Evolutionary conservation across 805 yeast species (phyloP), one percentile per base, ranked within the genome.

Genomic region (Peterozyma xylosa): DNA sequence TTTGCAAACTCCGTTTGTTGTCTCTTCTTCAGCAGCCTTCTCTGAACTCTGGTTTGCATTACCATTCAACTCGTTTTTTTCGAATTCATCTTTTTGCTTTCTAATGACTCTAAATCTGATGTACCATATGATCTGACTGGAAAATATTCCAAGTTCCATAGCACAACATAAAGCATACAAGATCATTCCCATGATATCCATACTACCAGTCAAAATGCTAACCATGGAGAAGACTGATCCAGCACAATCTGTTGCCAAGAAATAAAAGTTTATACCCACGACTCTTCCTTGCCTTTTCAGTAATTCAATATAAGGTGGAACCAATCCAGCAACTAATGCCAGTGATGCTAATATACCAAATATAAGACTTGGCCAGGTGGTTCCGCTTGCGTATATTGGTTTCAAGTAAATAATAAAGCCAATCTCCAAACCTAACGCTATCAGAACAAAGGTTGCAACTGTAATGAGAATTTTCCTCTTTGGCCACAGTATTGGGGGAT

Each of bases 281-380:
- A 91, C 97, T 33, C 84, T 66, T 1, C 97, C 97, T 42, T 76
- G 61, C 50, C 96, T 71, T 55, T 87, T 86, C 30, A 79, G 74
- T 21, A 91, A 64, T 59, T 91, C 97, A 52, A 78, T 80, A 58
- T 90, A 91, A 4, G 97, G 96, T 0, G 97, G 97, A 0, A 91
- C 50, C 33, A 91, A 68, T 0, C 98, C 98, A 2, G 74, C 57
- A 0, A 85, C 93, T 9, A 91, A 65, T 15, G 86, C 58, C 0
- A 90, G 68, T 1, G 93, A 78, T 0, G 97, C 96, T 14, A 87
- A 48, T 29, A 86, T 74, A 11, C 97, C 97, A 52, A 89, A 74
- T 30, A 90, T 70, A 32, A 88, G 61, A 52, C 80, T 70, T 2
- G 97, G 96, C 95, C 96, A 87, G 18, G 64, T 64, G 1, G 63